These are phyloP conservation scores for Herpetomonas samuelpessoai DNA, from an alignment of 208 protist genomes.

Conservation along the genomic window DNA sequence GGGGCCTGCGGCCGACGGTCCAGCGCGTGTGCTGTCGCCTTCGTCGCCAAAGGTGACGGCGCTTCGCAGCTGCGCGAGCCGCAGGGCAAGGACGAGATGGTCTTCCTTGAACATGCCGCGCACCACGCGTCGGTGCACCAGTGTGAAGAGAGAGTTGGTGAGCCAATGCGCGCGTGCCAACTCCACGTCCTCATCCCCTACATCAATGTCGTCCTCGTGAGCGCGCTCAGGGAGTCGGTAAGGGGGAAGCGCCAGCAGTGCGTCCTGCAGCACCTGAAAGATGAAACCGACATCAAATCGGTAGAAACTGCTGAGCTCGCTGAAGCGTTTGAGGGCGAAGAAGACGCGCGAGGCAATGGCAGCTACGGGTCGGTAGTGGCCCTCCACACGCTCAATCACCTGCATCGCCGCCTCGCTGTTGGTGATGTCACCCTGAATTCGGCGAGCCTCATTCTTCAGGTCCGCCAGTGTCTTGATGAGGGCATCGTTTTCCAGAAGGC, in stretches of 20 bases:
- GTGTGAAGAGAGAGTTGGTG: slow-evolving; percentile 57
- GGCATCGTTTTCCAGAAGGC: slow-evolving; percentile 97
- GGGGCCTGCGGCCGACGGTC: background rate
- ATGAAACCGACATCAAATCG: slow-evolving; percentile 97
- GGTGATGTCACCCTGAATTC: slow-evolving; percentile 88
- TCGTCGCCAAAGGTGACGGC: slow-evolving; percentile 21
- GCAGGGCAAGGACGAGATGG: slow-evolving; percentile 92
- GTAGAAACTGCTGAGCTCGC: slow-evolving; percentile 95
- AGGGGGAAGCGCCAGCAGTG: slow-evolving; percentile 63
- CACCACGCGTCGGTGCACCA: slow-evolving; percentile 71
- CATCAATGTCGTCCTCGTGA: slow-evolving; percentile 8
- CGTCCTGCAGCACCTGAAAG: slow-evolving; percentile 87
- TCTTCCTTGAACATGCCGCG: slow-evolving; percentile 95
- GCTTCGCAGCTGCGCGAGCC: slow-evolving; percentile 92
- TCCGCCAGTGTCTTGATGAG: slow-evolving; percentile 94
- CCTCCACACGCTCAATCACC: slow-evolving; percentile 74
- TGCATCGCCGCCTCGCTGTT: slow-evolving; percentile 93
- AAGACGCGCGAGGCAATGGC: slow-evolving; percentile 89
- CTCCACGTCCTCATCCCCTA: slow-evolving; percentile 10
- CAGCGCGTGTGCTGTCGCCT: background rate
- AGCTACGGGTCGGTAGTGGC: slow-evolving; percentile 95
- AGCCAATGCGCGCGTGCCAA: slow-evolving; percentile 28
- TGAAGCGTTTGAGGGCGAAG: slow-evolving; percentile 95
- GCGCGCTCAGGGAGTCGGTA: background rate
- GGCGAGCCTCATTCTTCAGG: slow-evolving; percentile 92